Base-by-base conservation (phyloP, 352 stramenopile species). In the Phytophthora pini region DNA sequence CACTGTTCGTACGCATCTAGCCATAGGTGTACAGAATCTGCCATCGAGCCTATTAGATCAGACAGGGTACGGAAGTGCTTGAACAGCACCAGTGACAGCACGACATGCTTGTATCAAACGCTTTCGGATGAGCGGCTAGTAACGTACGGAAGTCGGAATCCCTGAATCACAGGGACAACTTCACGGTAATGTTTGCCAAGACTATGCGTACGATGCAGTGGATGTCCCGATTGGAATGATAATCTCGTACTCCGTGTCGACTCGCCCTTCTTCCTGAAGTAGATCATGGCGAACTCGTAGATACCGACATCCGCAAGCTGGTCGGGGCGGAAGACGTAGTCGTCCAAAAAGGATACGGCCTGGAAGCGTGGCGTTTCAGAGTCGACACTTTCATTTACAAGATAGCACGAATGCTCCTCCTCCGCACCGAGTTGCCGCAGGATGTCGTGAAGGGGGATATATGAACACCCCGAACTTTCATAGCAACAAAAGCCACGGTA, bases 251-350 rank as follows among this genome's bases (percentile, higher is more conserved):
- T 20, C 24, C 7, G n/a, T 3, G 11, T 27, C 4, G 9, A n/a
- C 40, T 17, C 0, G 17, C 17, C 8, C 3, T 24, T 43, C 47
- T 7, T 51, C 50, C 47, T 9, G 15, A 29, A 60, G 32, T 12
- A 40, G 50, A 13, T 3, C 52, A 60, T 60, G 12, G 40, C 8
- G 22, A 60, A 60, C 13, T 51, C 52, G 24, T 60, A 60, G 8
- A 51, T 1, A 15, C 38, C 48, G 7, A 27, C 15, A 1, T 24
- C 41, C 1, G 11, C 5, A 5, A 44, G 10, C 2, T 2, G 41
- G 6, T 43, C 26, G 6, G 40, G 24, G 7, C 40, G 52, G 20
- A 34, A 60, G 9, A 60, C 44, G n/a, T 60, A 51, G 22, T 50
- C 52, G 10, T 60, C 26, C 24, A 51, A 26, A 43, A 32, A 26